Percentiles rank a stretch among this genome's conserved stretches.
Conservation (phyloP, 371 early-diverging fungal genomes). For the Mucor circinelloides region DNA sequence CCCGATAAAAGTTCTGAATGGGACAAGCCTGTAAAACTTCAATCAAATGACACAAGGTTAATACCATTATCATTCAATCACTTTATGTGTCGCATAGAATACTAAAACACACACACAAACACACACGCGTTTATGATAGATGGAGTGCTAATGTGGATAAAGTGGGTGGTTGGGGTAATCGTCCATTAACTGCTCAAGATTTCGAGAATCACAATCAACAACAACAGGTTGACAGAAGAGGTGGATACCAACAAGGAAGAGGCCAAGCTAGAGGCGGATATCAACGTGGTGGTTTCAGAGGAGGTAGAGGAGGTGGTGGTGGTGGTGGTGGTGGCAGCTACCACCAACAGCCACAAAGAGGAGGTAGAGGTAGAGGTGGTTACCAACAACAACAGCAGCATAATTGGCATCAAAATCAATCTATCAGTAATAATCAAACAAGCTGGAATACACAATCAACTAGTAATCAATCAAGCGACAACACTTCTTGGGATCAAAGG, state of each 20-base stretch:
- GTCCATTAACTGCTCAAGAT: not conserved
- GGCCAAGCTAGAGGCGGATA: not conserved
- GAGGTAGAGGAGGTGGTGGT: not conserved
- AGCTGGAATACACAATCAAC: not conserved
- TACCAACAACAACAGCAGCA: conserved; percentile 1
- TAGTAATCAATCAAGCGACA: not conserved
- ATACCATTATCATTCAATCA: not conserved
- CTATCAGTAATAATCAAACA: not conserved
- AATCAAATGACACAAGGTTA: conserved; percentile 3
- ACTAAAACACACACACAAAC: too few species aligned
- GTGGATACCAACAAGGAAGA: not conserved
- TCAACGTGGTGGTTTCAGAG: not conserved
- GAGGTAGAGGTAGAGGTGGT: not conserved
- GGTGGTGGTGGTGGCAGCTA: not conserved
- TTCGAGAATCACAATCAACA: not conserved
- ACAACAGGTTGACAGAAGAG: not conserved
- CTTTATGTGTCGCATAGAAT: too few species aligned
- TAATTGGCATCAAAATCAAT: not conserved
- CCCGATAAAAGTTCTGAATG: conserved; percentile 3
- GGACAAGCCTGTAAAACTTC: not conserved
- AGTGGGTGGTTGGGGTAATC: conserved; percentile 2
- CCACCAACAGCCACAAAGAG: not conserved
- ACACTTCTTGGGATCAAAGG: not conserved
- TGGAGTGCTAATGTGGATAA: not conserved
- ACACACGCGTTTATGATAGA: not conserved